These are phyloP conservation scores for Xylaria flabelliformis DNA, from an alignment of 495 filamentous ascomycete genomes.

Conservation along the genomic window DNA sequence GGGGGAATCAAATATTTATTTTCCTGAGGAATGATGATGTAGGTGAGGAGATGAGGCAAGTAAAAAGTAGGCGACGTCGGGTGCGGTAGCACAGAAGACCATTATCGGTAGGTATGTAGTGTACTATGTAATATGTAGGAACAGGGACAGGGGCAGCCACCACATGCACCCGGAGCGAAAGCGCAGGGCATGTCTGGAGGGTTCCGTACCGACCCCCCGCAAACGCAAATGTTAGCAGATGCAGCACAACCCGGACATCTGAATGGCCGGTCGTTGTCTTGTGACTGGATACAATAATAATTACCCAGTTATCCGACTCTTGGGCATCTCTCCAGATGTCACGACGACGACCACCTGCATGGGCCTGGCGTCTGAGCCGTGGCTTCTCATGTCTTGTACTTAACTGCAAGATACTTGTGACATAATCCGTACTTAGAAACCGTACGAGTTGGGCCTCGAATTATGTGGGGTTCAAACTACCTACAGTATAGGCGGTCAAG, in stretches of 20 bases:
- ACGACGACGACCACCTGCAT: background rate
- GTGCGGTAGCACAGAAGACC: background rate
- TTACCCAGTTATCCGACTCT: conserved; percentile 11
- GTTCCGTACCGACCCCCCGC: conserved; percentile 17
- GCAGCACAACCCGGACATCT: background rate
- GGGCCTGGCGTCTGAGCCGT: background rate
- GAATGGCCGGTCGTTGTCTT: conserved; percentile 6
- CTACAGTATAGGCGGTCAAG: background rate
- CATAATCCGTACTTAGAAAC: no score
- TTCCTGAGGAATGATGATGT: conserved; percentile 7
- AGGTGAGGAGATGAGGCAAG: background rate
- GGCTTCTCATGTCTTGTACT: background rate
- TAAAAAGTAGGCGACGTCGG: background rate
- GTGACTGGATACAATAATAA: conserved; percentile 20
- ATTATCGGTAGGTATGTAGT: background rate
- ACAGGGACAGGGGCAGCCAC: background rate
- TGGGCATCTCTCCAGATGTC: background rate
- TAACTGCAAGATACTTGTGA: no score
- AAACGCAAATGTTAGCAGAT: conserved; percentile 10
- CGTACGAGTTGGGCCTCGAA: conserved; percentile 21
- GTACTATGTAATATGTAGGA: background rate
- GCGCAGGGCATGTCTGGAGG: conserved; percentile 1
- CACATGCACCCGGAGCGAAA: background rate
- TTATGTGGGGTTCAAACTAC: background rate
- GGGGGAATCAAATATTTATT: conserved; percentile 15